Percentiles rank a stretch among this genome's conserved stretches.
Conservation (phyloP, 768 basidiomycete genomes). For the Boletus pseudo-olivaceus region DNA sequence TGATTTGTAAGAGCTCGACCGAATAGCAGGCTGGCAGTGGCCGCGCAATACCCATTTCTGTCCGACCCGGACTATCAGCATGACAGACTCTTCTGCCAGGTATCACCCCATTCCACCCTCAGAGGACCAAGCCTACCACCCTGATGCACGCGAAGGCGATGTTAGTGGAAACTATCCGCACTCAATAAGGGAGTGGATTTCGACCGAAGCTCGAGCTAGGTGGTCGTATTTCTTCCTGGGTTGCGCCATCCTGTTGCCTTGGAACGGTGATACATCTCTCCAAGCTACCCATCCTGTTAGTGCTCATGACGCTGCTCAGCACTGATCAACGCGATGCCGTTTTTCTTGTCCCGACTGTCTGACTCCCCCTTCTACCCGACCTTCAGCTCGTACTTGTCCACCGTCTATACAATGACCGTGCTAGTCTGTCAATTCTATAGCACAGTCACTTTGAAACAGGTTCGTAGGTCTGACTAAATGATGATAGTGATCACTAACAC, state of each 20-base stretch:
- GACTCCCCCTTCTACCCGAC: conserved; percentile 54
- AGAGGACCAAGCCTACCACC: conserved; percentile 7
- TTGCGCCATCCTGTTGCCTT: conserved; percentile 76
- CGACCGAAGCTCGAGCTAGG: conserved; percentile 42
- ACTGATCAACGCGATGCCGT: conserved; percentile 81
- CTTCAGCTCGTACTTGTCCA: conserved; percentile 66
- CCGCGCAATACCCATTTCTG: neutral
- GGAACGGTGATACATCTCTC: conserved; percentile 67
- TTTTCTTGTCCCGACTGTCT: conserved; percentile 68
- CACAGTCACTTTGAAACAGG: conserved; percentile 60
- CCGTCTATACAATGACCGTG: conserved; percentile 59
- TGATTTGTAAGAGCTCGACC: too few relatives aligned
- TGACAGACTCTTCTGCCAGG: conserved; percentile 8
- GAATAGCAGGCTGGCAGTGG: too few relatives aligned
- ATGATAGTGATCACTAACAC: conserved; percentile 3
- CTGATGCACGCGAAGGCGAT: neutral
- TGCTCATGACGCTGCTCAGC: conserved; percentile 41
- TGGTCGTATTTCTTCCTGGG: conserved; percentile 76
- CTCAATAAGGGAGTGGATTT: conserved; percentile 23
- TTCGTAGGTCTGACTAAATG: conserved; percentile 29
- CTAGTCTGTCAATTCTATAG: conserved; percentile 73
- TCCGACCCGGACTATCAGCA: neutral
- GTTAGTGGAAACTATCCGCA: neutral
- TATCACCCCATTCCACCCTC: conserved; percentile 8
- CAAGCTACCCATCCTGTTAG: neutral